Evolutionary conservation across 148 eudicot genomes (phyloP), one percentile per base, ranked within the genome.

Genomic region (Mesembryanthemum crystallinum): DNA sequence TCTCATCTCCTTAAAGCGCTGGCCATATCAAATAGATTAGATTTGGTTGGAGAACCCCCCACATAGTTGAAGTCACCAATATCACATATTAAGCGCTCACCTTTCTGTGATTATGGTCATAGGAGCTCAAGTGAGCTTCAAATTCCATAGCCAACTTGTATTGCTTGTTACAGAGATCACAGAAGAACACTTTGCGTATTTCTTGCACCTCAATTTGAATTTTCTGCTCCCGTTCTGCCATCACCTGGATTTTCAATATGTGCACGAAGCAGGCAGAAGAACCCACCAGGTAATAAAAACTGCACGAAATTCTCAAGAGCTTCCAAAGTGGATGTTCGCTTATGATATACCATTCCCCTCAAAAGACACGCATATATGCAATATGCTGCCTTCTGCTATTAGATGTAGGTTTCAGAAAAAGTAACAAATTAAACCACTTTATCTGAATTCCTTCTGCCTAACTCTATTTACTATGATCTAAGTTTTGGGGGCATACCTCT

Each of bases 231-330:
- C 98, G 97, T 85, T 95, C 98, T 82, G 98, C 98, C 75, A 95
- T 77, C 83, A 95, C 98, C 98, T 94, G 94, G 90, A 91, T 89
- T 90, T 89, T 90, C 88, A 92, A 80, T 88, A 94, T 87, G 87
- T 89, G 98, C 97, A 95, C 85, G 92, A 89, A 92, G 98, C 89
- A 88, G 93, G 96, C 94, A 92, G 92, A 85, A 95, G 94, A 92
- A 92, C 89, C 96, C 97, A 90, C 97, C 98, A 88, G 97, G 94
- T 87, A 95, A 95, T 92, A 95, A 90, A 94, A 95, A 92, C 92
- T 89, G 97, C 93, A 91, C 81, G 92, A 89, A 93, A 90, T 90
- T 93, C 94, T 91, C 96, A 91, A 89, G 86, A 89, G 82, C 95
- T 88, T 90, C 98, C 86, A 90, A 89, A 91, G 89, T 86, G 89